Percentiles rank a stretch among this genome's conserved stretches.
Conservation (phyloP, 2,329 filamentous ascomycete species). For the Penicillium sp. region DNA sequence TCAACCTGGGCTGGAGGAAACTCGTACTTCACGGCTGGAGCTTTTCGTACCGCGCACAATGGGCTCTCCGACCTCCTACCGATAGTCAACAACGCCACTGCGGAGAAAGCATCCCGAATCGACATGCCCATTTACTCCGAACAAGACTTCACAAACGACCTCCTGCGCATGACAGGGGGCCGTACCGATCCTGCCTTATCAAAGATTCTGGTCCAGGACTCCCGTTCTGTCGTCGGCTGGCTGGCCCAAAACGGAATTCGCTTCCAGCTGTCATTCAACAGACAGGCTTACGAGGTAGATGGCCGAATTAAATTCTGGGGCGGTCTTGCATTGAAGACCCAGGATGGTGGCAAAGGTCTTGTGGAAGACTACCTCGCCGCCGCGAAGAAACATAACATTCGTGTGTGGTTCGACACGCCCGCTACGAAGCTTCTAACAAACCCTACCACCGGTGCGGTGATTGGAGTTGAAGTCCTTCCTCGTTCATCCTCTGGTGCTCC, state of each 20-base stretch:
- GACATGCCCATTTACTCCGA: slow-evolving; percentile 60
- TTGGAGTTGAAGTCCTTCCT: slow-evolving; percentile 20
- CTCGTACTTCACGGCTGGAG: slow-evolving; percentile 65
- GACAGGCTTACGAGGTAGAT: slow-evolving; percentile 65
- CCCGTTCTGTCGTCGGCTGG: slow-evolving; percentile 56
- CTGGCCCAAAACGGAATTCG: slow-evolving; percentile 54
- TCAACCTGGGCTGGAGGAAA: slow-evolving; percentile 63
- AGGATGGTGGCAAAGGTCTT: slow-evolving; percentile 61
- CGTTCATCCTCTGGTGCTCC: background rate
- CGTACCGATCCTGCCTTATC: slow-evolving; percentile 54
- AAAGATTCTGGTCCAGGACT: slow-evolving; percentile 52
- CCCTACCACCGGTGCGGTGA: slow-evolving; percentile 16
- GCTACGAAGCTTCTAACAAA: slow-evolving; percentile 32
- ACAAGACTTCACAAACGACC: slow-evolving; percentile 56
- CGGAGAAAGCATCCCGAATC: slow-evolving; percentile 49
- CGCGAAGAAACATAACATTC: slow-evolving; percentile 46
- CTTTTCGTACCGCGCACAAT: slow-evolving; percentile 57
- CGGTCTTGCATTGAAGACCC: slow-evolving; percentile 59
- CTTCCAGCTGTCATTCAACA: slow-evolving; percentile 63
- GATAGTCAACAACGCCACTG: slow-evolving; percentile 59
- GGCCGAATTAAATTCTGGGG: slow-evolving; percentile 66
- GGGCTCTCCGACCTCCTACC: slow-evolving; percentile 60
- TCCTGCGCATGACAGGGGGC: slow-evolving; percentile 57
- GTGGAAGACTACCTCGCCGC: slow-evolving; percentile 50
- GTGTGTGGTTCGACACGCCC: slow-evolving; percentile 49